Percentiles rank a stretch among this genome's conserved stretches.
These are phyloP conservation scores for Colletotrichum karsti DNA, from an alignment of 2,329 filamentous ascomycete genomes.

Conservation along the genomic window DNA sequence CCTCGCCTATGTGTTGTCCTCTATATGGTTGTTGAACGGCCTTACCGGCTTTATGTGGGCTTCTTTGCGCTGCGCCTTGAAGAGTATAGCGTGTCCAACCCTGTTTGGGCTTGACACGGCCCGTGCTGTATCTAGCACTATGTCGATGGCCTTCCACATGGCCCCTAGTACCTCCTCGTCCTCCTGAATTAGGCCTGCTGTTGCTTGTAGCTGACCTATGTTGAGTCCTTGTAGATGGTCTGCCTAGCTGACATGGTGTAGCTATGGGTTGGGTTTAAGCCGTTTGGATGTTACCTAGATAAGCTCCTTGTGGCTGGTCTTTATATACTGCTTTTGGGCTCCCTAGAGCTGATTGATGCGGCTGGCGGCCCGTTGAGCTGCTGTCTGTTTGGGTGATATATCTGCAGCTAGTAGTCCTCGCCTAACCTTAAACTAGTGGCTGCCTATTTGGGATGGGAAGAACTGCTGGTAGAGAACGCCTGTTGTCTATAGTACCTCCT, in stretches of 20 bases:
- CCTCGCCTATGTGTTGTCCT: conserved; percentile 19
- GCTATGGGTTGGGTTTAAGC: conserved; percentile 13
- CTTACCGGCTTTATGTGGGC: not conserved
- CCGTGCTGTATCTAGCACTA: not conserved
- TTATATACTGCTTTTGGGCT: no score
- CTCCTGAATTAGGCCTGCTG: not conserved
- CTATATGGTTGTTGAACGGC: conserved; percentile 17
- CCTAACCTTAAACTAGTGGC: no score
- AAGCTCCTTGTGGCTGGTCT: no score
- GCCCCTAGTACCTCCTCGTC: conserved; percentile 10
- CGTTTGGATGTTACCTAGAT: no score
- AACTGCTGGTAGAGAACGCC: no score
- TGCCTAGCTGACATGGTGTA: not conserved
- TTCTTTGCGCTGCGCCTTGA: conserved; percentile 16
- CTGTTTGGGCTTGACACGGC: not conserved
- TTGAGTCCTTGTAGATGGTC: conserved; percentile 10
- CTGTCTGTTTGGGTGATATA: no score
- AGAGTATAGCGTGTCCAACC: conserved; percentile 10
- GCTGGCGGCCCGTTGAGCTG: not conserved
- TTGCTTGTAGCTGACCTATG: not conserved
- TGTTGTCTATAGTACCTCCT: no score
- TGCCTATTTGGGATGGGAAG: no score
- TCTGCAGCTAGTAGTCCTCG: no score
- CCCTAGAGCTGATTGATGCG: no score
- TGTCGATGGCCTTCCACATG: not conserved